phyloP scores from a whole-genome alignment of 2,329 filamentous ascomycete genomes.

The Talaromyces pinophilus region DNA sequence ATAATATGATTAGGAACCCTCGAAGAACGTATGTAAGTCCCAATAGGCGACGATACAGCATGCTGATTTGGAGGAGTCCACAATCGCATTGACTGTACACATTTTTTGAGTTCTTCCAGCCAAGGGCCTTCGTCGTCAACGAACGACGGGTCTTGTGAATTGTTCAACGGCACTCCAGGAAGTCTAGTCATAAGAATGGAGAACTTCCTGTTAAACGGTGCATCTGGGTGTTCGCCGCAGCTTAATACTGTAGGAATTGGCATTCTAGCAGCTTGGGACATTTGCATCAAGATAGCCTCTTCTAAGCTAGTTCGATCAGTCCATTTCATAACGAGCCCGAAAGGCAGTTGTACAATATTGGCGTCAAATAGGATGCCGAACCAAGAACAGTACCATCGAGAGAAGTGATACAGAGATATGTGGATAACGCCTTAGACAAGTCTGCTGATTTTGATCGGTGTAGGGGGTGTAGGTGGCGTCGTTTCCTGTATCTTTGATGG shows the following conservation, averaged over 20 bases:
- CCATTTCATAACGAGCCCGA: constrained; percentile 45
- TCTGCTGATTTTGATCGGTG: constrained; percentile 26
- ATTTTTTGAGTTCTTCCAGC: constrained; percentile 39
- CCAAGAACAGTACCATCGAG: constrained; percentile 36
- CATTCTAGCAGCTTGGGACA: constrained; percentile 38
- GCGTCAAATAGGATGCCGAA: constrained; percentile 30
- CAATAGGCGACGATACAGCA: constrained; percentile 36
- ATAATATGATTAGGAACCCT: constrained; percentile 38
- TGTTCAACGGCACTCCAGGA: constrained; percentile 37
- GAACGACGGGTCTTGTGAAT: constrained; percentile 32
- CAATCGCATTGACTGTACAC: constrained; percentile 37
- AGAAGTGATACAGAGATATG: constrained; percentile 33
- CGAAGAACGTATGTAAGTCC: constrained; percentile 34
- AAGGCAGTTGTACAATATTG: constrained; percentile 39
- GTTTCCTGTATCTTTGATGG: constrained; percentile 25
- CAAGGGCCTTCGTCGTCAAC: constrained; percentile 35
- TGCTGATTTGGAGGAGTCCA: constrained; percentile 34
- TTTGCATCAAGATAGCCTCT: constrained; percentile 40
- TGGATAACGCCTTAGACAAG: constrained; percentile 35
- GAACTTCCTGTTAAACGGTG: constrained; percentile 27
- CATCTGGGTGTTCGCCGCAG: constrained; percentile 36
- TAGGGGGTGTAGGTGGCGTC: constrained; percentile 30
- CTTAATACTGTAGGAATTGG: constrained; percentile 38
- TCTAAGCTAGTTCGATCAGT: constrained; percentile 39
- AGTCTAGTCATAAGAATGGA: constrained; percentile 49